These are phyloP conservation scores for Apiospora malaysiana DNA, from an alignment of 2,329 filamentous ascomycete species.

Conservation along the genomic window DNA sequence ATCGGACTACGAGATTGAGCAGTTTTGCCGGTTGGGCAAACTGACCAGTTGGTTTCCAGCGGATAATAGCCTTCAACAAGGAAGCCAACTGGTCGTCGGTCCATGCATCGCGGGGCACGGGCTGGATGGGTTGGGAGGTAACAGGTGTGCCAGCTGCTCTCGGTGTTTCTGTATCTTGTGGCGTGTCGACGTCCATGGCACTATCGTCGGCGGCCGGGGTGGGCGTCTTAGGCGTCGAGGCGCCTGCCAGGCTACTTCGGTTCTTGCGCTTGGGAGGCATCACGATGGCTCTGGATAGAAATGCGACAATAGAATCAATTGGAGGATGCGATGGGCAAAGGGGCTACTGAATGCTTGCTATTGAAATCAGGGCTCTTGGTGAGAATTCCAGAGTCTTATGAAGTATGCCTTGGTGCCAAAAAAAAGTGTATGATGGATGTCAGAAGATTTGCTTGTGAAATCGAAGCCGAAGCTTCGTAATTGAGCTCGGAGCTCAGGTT, in stretches of 20 bases:
- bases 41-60: constrained; percentile 92
- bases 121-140: constrained; percentile 51
- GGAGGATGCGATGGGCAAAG: background rate
- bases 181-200: constrained; percentile 46
- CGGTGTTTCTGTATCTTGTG: constrained; percentile 37
- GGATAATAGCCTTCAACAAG: constrained; percentile 89
- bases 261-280: constrained; percentile 78
- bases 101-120: constrained; percentile 73
- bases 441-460: background rate
- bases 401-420: background rate
- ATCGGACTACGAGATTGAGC: background rate
- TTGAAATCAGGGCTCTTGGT: too few species aligned
- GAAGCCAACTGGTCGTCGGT: constrained; percentile 95
- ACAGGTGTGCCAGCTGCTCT: constrained; percentile 40
- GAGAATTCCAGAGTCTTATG: background rate
- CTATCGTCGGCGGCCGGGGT: constrained; percentile 58
- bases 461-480: background rate
- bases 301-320: constrained; percentile 7
- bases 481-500: background rate
- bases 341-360: background rate
- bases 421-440: background rate
- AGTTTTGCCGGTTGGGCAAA: constrained; percentile 15
- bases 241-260: constrained; percentile 58
- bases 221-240: constrained; percentile 58
- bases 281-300: constrained; percentile 1